Evolutionary conservation across 1,284 basidiomycete species (phyloP).

Genomic region (Vanrija sp.): DNA sequence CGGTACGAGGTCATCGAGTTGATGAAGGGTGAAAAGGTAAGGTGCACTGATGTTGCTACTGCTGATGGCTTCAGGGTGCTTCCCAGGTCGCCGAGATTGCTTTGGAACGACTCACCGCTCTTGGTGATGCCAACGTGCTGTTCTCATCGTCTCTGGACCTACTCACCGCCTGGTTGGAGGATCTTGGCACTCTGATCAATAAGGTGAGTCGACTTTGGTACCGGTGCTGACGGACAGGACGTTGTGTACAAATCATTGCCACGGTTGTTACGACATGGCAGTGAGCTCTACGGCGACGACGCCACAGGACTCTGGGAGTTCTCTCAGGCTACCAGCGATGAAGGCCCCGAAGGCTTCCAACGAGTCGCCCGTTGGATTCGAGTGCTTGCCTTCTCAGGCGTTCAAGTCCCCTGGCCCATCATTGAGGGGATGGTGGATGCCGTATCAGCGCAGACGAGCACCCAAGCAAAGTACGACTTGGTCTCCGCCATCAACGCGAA

Average conservation of each 20-base stretch:
- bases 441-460: constrained; percentile 10
- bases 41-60: not conserved
- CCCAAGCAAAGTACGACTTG: constrained; percentile 23
- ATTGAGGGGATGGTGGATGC: constrained; percentile 21
- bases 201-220: constrained; percentile 13
- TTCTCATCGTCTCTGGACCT: constrained; percentile 63
- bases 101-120: constrained; percentile 25
- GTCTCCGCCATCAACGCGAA: constrained; percentile 33
- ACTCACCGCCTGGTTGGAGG: constrained; percentile 62
- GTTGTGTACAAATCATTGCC: constrained; percentile 52
- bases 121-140: constrained; percentile 48
- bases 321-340: constrained; percentile 53
- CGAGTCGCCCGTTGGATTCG: constrained; percentile 62
- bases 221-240: constrained; percentile 18
- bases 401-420: constrained; percentile 57
- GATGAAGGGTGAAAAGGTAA: constrained; percentile 12
- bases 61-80: constrained; percentile 10
- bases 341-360: constrained; percentile 53
- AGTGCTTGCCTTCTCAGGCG: constrained; percentile 62
- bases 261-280: constrained; percentile 54
- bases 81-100: constrained; percentile 28
- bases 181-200: constrained; percentile 25
- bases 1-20: constrained; percentile 7
- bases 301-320: constrained; percentile 58
- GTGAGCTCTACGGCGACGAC: constrained; percentile 35